Percentiles rank a stretch among this genome's conserved stretches.
These are phyloP conservation scores for Choanephora cucurbitarum DNA, from an alignment of 371 early-diverging fungal genomes.

Conservation along the genomic window DNA sequence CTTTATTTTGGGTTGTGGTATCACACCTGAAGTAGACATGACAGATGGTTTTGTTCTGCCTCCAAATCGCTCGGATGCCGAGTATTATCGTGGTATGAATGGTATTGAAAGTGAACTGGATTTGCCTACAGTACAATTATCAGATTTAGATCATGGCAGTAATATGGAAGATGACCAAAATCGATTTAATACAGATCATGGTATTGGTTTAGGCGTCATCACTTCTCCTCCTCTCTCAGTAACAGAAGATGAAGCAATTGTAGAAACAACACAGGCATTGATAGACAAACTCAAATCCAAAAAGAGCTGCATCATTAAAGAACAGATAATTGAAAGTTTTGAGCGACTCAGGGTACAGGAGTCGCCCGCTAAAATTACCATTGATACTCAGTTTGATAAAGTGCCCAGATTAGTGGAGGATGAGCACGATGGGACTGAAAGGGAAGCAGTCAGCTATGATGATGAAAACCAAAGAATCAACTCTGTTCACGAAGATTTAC, in stretches of 20 bases:
- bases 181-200: slow-evolving; percentile 26
- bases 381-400: slow-evolving; percentile 4
- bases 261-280: slow-evolving; percentile 24
- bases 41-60: slow-evolving; percentile 50
- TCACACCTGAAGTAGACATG: slow-evolving; percentile 69
- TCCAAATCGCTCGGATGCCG: background rate
- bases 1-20: slow-evolving; percentile 64
- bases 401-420: background rate
- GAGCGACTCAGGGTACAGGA: slow-evolving; percentile 26
- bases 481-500: slow-evolving; percentile 53
- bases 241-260: slow-evolving; percentile 16
- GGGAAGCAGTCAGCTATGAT: background rate
- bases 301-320: slow-evolving; percentile 33
- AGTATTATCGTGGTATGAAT: background rate
- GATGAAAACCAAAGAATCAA: background rate
- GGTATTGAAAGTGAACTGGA: slow-evolving; percentile 50
- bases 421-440: background rate
- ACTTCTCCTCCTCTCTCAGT: slow-evolving; percentile 6
- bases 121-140: slow-evolving; percentile 14
- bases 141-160: background rate
- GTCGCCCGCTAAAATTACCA: slow-evolving; percentile 4
- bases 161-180: slow-evolving; percentile 6
- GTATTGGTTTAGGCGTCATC: slow-evolving; percentile 34
- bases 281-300: slow-evolving; percentile 38
- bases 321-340: slow-evolving; percentile 41